Conservation (phyloP, 768 basidiomycete genomes). For the Phaeolepiota aurea region DNA sequence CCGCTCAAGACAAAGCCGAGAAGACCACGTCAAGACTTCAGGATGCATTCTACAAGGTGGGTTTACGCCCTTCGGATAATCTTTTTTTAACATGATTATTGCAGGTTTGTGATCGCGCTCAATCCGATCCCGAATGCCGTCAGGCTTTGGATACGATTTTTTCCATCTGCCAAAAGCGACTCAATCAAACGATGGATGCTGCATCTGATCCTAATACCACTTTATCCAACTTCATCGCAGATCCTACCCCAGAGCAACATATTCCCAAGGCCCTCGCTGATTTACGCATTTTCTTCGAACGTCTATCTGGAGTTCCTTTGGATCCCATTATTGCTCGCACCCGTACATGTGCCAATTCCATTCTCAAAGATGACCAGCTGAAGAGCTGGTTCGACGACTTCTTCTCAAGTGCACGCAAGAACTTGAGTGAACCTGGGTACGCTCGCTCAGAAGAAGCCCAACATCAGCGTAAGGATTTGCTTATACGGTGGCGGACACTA, state of each 20-base stretch:
- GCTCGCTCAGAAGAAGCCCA: constrained; percentile 40
- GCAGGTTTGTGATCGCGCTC: constrained; percentile 59
- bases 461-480: constrained; percentile 33
- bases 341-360: constrained; percentile 33
- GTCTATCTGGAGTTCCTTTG: constrained; percentile 44
- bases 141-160: constrained; percentile 51
- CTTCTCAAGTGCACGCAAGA: constrained; percentile 34
- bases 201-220: constrained; percentile 37
- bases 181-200: constrained; percentile 41
- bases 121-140: constrained; percentile 51
- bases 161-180: constrained; percentile 45
- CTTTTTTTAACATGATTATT: neutral
- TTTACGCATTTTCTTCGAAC: constrained; percentile 40
- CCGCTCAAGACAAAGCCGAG: constrained; percentile 34
- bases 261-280: constrained; percentile 42
- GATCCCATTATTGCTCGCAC: constrained; percentile 36
- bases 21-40: constrained; percentile 33
- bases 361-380: constrained; percentile 45
- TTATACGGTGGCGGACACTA: constrained; percentile 40
- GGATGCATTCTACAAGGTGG: constrained; percentile 46
- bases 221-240: constrained; percentile 48
- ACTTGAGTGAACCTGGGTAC: constrained; percentile 44
- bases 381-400: constrained; percentile 48
- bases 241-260: constrained; percentile 58
- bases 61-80: constrained; percentile 3